A percentile compares a stretch with the other conserved stretches of the same genome.
These are phyloP conservation scores for Ananas comosus DNA, from an alignment of 176 grass and related monocot genomes.

Conservation along the genomic window DNA sequence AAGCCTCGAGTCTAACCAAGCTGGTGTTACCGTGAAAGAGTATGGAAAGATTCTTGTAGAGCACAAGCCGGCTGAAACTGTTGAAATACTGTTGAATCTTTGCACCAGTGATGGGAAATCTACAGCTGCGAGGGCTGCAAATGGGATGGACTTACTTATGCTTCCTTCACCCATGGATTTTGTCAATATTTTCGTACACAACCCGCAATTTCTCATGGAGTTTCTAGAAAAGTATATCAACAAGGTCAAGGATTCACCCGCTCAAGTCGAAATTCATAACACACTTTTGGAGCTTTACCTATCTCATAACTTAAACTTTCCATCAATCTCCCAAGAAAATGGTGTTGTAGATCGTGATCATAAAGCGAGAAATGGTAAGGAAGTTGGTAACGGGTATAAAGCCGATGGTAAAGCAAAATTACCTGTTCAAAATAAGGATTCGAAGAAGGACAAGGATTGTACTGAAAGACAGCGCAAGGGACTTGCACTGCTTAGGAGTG, in stretches of 20 bases:
- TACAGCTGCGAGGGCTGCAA: conserved; percentile 36
- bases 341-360: conserved; percentile 32
- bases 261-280: conserved; percentile 90
- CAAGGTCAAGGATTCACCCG: conserved; percentile 67
- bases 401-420: conserved; percentile 32
- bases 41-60: conserved; percentile 96
- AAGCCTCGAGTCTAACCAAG: conserved; percentile 81
- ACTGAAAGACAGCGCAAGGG: conserved; percentile 70
- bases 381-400: conserved; percentile 31
- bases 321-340: conserved; percentile 72
- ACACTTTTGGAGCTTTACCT: conserved; percentile 93
- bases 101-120: conserved; percentile 59
- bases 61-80: conserved; percentile 77
- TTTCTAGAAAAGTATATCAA: conserved; percentile 90
- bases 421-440: conserved; percentile 31
- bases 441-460: conserved; percentile 34
- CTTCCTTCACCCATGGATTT: conserved; percentile 95
- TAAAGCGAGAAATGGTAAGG: conserved; percentile 47
- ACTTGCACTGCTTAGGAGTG: conserved; percentile 66
- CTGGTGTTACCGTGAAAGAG: conserved; percentile 86
- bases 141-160: conserved; percentile 49
- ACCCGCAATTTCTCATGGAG: conserved; percentile 71
- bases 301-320: conserved; percentile 68
- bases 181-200: conserved; percentile 90
- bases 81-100: conserved; percentile 69